Evolutionary conservation across 257 asterid genomes (phyloP), one percentile per base, ranked within the genome.

Genomic region (Ilex asprella): DNA sequence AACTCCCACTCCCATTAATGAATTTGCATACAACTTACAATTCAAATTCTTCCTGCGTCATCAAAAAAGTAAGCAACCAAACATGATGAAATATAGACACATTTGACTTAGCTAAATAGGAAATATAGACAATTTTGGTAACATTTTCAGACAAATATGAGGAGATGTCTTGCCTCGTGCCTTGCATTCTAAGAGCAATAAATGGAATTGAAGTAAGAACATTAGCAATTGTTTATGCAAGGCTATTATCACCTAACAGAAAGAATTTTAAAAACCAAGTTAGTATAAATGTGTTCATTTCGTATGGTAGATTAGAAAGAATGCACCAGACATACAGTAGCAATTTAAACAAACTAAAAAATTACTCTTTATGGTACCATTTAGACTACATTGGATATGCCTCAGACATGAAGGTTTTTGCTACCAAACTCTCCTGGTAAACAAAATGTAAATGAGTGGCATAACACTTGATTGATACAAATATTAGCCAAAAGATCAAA

Each of bases 121-220:
- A 3, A 3, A 6, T 5, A 50, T 12, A 3, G 29, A 6, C 15
- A 16, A 53, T 9, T 53, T 2, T 21, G 15, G 4, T 14, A 4
- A 6, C 2, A 6, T 2, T 21, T 4, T 21, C 57, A 6, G 30
- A 65, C 51, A 74, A 49, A 43, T 70, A 30, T 27, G 59, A 62
- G 51, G 54, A 31, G 57, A 60, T 27, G 44, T 39, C 76, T 70
- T 60, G 82, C 97, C 96, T 85, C 12, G 97, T 92, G 52, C 88
- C 77, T 60, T 82, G 94, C 65, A 90, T 70, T 56, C 97, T 96
- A 41, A 90, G 86, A 44, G 80, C 92, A 68, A 90, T 76, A 70
- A 90, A 90, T 54, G 97, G 97, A 71, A 90, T 83, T 56, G 97
- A 90, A 50, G 97, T 90, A 63, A 90, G 85, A 66, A 90, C 95